Base-by-base conservation (phyloP, 345 rosid species). In the Triadica sebifera region DNA sequence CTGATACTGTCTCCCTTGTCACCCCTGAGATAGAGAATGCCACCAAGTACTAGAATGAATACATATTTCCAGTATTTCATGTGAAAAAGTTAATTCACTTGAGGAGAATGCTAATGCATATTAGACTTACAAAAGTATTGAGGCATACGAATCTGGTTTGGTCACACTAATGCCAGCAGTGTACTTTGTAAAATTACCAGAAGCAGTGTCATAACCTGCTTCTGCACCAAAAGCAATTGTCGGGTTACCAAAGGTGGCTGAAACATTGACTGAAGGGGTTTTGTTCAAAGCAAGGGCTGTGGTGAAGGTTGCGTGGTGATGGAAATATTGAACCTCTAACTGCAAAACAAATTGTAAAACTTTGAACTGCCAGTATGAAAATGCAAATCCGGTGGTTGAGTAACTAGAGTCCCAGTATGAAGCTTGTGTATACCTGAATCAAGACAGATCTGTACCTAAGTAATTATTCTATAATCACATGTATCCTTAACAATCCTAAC, bases 151-250 rank as follows among this genome's bases (percentile, higher is more conserved):
- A 56, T 95, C 98, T 56, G 96, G 91, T 79, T 88, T 93, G 37
- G 87, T 77, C 69, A 91, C 80, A 75, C 89, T 86, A 65, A 95
- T 75, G 29, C 96, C 98, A 8, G 93, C 96, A 46, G 89, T 95
- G 88, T 93, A 91, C 88, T 87, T 95, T 2, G 90, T 86, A 65
- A 95, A 85, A 43, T 73, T 86, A 77, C 93, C 87, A 63, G 87
- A 71, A 72, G 82, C 78, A 25, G 93, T 84, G 68, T 93, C 94
- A 69, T 93, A 95, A 16, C 97, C 90, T 50, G 96, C 98, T 84
- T 93, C 99, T 4, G 90, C 98, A 82, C 99, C 99, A 82, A 93
- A 91, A 71, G 96, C 90, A 78, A 95, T 81, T 53, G 83, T 67
- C 15, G 97, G 91, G 6, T 96, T 87, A 45, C 99, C 99, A 4